Percentiles rank a stretch among this genome's conserved stretches.
Conservation (phyloP, 1,284 basidiomycete species). For the Moesziomyces globuligerus region DNA sequence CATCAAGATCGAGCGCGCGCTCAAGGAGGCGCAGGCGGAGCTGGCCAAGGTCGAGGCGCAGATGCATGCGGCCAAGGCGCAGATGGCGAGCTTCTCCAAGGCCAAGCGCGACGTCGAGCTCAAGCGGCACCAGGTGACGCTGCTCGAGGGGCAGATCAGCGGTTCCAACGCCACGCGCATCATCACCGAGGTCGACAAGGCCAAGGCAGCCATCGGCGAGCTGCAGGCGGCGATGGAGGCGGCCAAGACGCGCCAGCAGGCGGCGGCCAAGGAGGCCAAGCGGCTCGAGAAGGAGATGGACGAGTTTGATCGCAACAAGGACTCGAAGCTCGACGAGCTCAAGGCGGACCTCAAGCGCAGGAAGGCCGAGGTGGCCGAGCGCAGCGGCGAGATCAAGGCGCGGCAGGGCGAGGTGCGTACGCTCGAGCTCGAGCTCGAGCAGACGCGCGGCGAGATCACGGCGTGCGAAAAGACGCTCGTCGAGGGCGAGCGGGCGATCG, state of each 20-base stretch:
- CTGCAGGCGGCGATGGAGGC: slow-evolving; percentile 76
- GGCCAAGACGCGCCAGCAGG: slow-evolving; percentile 80
- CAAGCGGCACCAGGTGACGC: slow-evolving; percentile 83
- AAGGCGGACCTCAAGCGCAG: slow-evolving; percentile 82
- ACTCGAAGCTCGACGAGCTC: slow-evolving; percentile 92
- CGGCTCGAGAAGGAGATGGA: slow-evolving; percentile 95
- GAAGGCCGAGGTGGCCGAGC: slow-evolving; percentile 83
- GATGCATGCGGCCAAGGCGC: slow-evolving; percentile 72
- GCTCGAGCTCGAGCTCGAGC: slow-evolving; percentile 85
- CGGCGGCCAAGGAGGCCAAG: slow-evolving; percentile 80
- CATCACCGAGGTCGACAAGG: slow-evolving; percentile 79
- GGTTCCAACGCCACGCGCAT: slow-evolving; percentile 88
- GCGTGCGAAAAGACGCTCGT: slow-evolving; percentile 73
- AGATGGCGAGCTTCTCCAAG: slow-evolving; percentile 75
- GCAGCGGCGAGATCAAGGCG: slow-evolving; percentile 81
- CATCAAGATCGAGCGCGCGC: slow-evolving; percentile 73
- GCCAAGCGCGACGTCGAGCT: slow-evolving; percentile 82
- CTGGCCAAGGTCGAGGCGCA: slow-evolving; percentile 75
- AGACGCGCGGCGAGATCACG: slow-evolving; percentile 82
- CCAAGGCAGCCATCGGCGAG: slow-evolving; percentile 76
- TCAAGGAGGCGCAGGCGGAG: slow-evolving; percentile 71
- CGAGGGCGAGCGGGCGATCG: slow-evolving; percentile 74
- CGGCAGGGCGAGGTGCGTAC: slow-evolving; percentile 90
- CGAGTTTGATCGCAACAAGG: slow-evolving; percentile 98
- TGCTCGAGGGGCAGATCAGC: slow-evolving; percentile 85